Base-by-base conservation (phyloP, 2,329 filamentous ascomycete genomes). In the Pseudovirgaria hyperparasitica region DNA sequence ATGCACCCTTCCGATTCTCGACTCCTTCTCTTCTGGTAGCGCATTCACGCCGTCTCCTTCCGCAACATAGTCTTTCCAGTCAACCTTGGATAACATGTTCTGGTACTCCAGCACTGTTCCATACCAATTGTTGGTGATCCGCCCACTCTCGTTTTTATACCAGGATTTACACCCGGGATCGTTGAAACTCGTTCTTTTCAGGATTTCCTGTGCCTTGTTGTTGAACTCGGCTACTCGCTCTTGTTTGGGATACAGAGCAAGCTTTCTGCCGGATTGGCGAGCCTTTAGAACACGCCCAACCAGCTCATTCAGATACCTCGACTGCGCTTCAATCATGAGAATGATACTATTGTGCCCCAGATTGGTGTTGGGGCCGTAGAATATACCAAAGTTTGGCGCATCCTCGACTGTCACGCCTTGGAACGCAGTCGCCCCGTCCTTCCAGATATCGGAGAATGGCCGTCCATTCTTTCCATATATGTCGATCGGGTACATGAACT, bases 271-370 rank as follows among this genome's bases (percentile, higher is more conserved):
- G 12, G 27, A 31, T 10, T 41, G 36, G 9, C 58, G 48, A 0
- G 65, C 65, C 6, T 52, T 45, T 2, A 70, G 52, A 2, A 74
- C 57, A 5, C 62, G 54, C 0, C 42, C 40, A 24, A 73, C 58
- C 19, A 73, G 36, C 0, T 51, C 52, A 32, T 60, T 65, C 30
- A 72, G 58, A 39, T 72, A 72, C 3, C 62, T 56, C 3, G 54
- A 58, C 37, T 73, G 68, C 2, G 67, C 60, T 40, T 73, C 69
- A 33, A 72, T 70, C 67, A 72, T 73, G n/a, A 72, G 52, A 35
- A 72, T 65, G 37, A 72, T 72, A 28, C 55, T 62, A 34, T 68
- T 70, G 41, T 69, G 64, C 0, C 63, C 68, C 29, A 64, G 50
- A 11, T 54, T 54, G 2, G 65, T 71, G 42, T 70, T 72, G 3